Conservation (phyloP, 495 filamentous ascomycete species). For the Darksidea phi region DNA sequence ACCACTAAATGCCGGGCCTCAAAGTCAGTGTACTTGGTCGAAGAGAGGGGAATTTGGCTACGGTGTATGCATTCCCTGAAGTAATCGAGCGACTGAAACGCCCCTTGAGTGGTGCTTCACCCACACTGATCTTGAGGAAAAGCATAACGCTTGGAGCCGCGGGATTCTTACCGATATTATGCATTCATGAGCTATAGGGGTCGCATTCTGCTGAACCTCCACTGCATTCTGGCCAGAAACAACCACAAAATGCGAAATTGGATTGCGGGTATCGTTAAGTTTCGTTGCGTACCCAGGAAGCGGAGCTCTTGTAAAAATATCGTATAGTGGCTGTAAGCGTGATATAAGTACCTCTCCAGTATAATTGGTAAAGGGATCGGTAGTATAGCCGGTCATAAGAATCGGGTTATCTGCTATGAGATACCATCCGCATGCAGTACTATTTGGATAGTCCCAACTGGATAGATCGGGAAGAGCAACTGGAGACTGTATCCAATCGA, state of each 20-base stretch:
- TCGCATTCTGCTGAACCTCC: conserved; percentile 5
- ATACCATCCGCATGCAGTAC: conserved; percentile 19
- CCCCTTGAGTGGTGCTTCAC: too few relatives aligned
- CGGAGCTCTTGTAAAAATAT: conserved; percentile 8
- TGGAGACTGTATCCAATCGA: conserved; percentile 12
- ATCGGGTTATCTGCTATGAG: conserved; percentile 16
- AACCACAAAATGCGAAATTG: conserved; percentile 12
- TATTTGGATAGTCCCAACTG: conserved; percentile 10
- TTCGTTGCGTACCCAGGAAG: conserved; percentile 8
- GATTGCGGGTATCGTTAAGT: conserved; percentile 17
- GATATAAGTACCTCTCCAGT: conserved; percentile 2
- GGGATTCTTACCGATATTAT: too few relatives aligned
- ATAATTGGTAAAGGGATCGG: conserved; percentile 1
- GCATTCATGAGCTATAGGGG: conserved; percentile 17
- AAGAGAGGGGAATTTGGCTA: too few relatives aligned
- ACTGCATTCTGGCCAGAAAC: not conserved
- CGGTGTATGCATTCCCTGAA: too few relatives aligned
- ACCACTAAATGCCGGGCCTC: conserved; percentile 19
- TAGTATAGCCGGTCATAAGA: conserved; percentile 21
- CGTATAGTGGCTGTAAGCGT: conserved; percentile 15
- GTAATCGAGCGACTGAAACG: too few relatives aligned
- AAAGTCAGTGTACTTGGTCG: too few relatives aligned
- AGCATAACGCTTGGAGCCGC: too few relatives aligned
- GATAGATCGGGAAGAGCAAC: not conserved
- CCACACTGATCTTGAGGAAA: too few relatives aligned